These are phyloP conservation scores for Delitschia confertaspora DNA, from an alignment of 495 filamentous ascomycete species.

Conservation along the genomic window DNA sequence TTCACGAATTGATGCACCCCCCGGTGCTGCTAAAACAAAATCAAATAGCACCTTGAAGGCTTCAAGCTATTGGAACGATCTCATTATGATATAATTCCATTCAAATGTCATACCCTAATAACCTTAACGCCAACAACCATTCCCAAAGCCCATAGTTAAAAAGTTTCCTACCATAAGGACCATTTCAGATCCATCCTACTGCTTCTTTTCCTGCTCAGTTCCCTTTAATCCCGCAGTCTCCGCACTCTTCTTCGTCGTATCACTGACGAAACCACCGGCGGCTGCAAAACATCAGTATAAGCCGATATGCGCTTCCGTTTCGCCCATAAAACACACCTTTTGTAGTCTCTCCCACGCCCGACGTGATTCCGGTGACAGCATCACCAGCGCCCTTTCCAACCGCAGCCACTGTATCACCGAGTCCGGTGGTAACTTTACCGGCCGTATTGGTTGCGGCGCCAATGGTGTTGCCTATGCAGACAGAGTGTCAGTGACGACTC, in stretches of 20 bases:
- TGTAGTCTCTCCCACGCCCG: slow-evolving; percentile 19
- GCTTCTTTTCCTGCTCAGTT: slow-evolving; percentile 39
- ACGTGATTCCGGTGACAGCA: slow-evolving; percentile 19
- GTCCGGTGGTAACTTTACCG: slow-evolving; percentile 48
- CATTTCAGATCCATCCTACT: slow-evolving; percentile 35
- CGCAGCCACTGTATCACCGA: slow-evolving; percentile 27
- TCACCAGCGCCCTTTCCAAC: slow-evolving; percentile 25
- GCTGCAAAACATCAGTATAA: background rate
- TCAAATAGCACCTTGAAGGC: too few relatives aligned
- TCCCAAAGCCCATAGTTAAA: too few relatives aligned
- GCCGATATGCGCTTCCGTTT: background rate
- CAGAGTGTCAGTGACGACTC: background rate
- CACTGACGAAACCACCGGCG: slow-evolving; percentile 14
- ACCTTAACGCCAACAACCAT: too few relatives aligned
- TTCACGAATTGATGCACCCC: too few relatives aligned
- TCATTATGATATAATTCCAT: too few relatives aligned
- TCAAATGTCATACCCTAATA: too few relatives aligned
- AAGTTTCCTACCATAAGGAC: too few relatives aligned
- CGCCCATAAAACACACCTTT: slow-evolving; percentile 8
- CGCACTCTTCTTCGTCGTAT: slow-evolving; percentile 34
- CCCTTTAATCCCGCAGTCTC: slow-evolving; percentile 36
- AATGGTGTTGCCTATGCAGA: slow-evolving; percentile 41
- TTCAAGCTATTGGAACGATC: too few relatives aligned
- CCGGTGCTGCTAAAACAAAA: too few relatives aligned
- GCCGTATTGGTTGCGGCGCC: slow-evolving; percentile 47